Evolutionary conservation across 768 basidiomycete genomes (phyloP), one percentile per base, ranked within the genome.

Genomic region (Hericium erinaceus): DNA sequence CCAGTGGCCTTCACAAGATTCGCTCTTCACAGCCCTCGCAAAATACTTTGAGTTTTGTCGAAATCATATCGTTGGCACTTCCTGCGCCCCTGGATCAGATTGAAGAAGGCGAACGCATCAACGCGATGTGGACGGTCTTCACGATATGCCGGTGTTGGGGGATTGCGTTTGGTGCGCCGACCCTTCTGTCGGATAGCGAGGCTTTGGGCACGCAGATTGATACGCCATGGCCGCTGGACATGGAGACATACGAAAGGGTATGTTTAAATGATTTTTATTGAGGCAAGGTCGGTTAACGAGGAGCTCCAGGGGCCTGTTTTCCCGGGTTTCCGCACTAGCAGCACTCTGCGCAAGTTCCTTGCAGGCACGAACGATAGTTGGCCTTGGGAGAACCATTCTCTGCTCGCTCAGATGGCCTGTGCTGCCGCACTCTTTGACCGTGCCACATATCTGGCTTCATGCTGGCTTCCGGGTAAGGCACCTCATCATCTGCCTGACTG

Each of bases 401-500:
- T 73, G 11, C 70, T 74, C 20, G 72, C 78, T 1, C 65, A 81
- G 64, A 70, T 73, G 52, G 74, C 74, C 57, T 83, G 84, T 61
- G 81, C 83, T 1, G 74, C 79, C 5, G 75, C 83, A 22, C 69
- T 86, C 41, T 80, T 84, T 57, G 83, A 84, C 63, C 74, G 78
- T 22, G 79, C 84, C 9, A 73, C 78, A 7, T 77, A 79, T 52
- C 68, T 87, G 13, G 76, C 77, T 8, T 77, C 68, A 59, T 64
- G 61, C 24, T 58, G 22, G 16, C 16, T 12, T 49, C 46, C n/a
- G 13, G 33, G 15, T n/a, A 24, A 58, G 66, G 51, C 28, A 24
- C 16, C 15, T 38, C 40, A 13, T 2, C 41, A 20, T 18, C 20
- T 57, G 28, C 18, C 15, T 18, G 40, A 41, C 20, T 12, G 28